Percentiles rank a stretch among this genome's conserved stretches.
Conservation (phyloP, 2,329 filamentous ascomycete genomes). For the Clonostachys sp. region DNA sequence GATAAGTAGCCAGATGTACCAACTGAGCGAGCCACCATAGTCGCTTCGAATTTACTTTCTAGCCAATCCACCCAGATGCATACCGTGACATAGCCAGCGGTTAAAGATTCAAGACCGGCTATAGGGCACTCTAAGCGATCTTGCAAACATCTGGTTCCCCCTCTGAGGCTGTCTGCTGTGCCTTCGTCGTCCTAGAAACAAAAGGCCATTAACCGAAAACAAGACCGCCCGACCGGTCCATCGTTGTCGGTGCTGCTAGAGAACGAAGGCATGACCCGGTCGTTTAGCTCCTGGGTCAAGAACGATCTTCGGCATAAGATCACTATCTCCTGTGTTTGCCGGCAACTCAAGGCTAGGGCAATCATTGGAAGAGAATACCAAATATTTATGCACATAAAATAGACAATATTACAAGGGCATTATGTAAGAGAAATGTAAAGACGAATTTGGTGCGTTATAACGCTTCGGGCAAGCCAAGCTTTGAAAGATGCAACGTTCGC, state of each 20-base stretch:
- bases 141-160: background rate
- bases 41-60: background rate
- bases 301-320: slow-evolving; percentile 32
- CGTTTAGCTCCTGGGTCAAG: slow-evolving; percentile 27
- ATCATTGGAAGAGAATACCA: no score
- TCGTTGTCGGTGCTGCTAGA: slow-evolving; percentile 42
- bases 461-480: no score
- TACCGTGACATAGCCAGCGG: background rate
- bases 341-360: no score
- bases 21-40: background rate
- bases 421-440: no score
- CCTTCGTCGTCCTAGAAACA: background rate
- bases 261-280: slow-evolving; percentile 47
- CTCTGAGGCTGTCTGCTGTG: background rate
- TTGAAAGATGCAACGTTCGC: no score
- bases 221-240: slow-evolving; percentile 31
- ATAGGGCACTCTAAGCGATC: background rate
- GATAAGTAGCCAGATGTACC: background rate
- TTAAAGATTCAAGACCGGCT: background rate
- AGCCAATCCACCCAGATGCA: background rate
- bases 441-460: no score
- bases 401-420: no score
- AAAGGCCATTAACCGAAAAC: slow-evolving; percentile 18
- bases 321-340: slow-evolving; percentile 17
- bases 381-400: no score